Evolutionary conservation across 2,329 filamentous ascomycete species (phyloP), one percentile per base, ranked within the genome.

Genomic region (Chaetomium sp.): DNA sequence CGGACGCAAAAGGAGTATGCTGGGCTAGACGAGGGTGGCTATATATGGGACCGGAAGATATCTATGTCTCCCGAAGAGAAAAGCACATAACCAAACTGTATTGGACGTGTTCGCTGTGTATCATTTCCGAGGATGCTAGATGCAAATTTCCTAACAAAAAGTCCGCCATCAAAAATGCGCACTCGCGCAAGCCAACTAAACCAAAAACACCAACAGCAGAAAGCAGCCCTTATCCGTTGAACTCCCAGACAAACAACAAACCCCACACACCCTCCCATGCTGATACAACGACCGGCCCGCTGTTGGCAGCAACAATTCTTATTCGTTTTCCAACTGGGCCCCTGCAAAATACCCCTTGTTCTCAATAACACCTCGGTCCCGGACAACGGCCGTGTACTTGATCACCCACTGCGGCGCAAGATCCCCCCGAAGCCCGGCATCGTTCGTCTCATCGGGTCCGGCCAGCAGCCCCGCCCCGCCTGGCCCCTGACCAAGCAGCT

Each of bases 341-440:
- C 85, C 84, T 1, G 92, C 92, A 76, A 96, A 96, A 72, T 96
- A 97, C 6, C 94, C 94, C 76, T 97, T 99, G 69, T 94, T 96
- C 77, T 99, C 94, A 62, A 99, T 92, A 7, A 99, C 94, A 11
- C 94, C 94, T 53, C 94, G 80, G 69, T 97, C 88, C 70, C 88
- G 88, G 42, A 97, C 89, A 56, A 97, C 92, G 1, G 94, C 94
- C 40, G 92, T 96, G 70, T 99, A 99, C 70, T 97, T 95, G 63
- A 92, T 87, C 34, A 97, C 94, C 92, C 94, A 99, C 69, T 92
- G 85, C 34, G 94, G 91, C 56, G 83, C 81, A 49, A 97, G 79
- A 61, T 96, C 85, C 4, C 90, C 91, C 62, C 80, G 78, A 55
- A 95, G 74, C 0, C 88, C 87, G 8, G 75, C 70, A 14, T 70